Evolutionary conservation across 179 eudicot species (phyloP).

Genomic region (Sideroxylon spinosum): DNA sequence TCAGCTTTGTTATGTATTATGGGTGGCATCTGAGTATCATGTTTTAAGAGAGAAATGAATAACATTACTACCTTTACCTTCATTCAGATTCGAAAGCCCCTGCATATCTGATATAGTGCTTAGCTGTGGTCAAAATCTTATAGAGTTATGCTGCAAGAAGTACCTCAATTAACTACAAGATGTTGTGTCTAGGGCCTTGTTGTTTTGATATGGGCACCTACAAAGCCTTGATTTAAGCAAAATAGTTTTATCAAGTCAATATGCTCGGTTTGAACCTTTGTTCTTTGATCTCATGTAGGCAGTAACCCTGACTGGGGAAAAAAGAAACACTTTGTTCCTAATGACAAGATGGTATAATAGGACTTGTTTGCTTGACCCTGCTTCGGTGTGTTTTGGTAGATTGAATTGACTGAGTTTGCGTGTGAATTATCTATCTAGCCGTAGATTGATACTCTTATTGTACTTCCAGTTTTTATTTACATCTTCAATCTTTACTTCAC

Average conservation of each 20-base stretch:
- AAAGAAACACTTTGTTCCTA: not conserved
- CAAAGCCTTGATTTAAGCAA: slow-evolving; percentile 4
- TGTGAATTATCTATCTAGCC: too few species aligned
- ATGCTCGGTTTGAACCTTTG: not conserved
- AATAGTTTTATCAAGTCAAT: not conserved
- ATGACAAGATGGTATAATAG: not conserved
- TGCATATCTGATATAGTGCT: too few species aligned
- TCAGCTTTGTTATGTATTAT: not conserved
- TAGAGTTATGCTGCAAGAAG: not conserved
- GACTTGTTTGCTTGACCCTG: not conserved
- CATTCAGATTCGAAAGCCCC: too few species aligned
- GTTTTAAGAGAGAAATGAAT: too few species aligned
- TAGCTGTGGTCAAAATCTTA: too few species aligned
- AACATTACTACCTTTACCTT: too few species aligned
- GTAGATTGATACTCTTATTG: not conserved
- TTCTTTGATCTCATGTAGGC: slow-evolving; percentile 1
- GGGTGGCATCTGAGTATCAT: too few species aligned
- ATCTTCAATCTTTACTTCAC: not conserved
- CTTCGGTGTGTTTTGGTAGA: too few species aligned
- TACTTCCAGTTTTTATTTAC: not conserved
- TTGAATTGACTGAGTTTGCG: too few species aligned
- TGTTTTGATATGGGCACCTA: not conserved
- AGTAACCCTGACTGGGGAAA: not conserved
- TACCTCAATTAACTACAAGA: not conserved
- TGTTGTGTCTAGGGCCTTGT: slow-evolving; percentile 6